Percentiles rank a stretch among this genome's conserved stretches.
Evolutionary conservation across 352 stramenopile species (phyloP).

Genomic region (Globisporangium emineosum): DNA sequence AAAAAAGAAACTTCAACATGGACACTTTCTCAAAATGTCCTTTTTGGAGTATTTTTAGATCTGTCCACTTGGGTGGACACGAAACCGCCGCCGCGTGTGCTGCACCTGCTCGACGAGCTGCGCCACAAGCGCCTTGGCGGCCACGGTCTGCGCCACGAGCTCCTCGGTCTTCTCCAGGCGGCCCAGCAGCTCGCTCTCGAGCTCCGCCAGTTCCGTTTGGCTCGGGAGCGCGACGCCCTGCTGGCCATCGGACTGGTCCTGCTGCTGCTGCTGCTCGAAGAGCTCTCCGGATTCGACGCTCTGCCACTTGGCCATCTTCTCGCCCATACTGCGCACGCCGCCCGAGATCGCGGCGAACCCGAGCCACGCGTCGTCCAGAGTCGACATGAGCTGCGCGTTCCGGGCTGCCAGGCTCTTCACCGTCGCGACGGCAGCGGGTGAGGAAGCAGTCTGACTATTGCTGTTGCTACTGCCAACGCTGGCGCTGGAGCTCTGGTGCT

Average conservation of each 20-base stretch:
- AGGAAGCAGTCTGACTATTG: too few relatives aligned
- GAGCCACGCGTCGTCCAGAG: constrained; percentile 33
- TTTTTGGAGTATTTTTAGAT: too few relatives aligned
- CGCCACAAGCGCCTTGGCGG: constrained; percentile 24
- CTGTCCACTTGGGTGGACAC: too few relatives aligned
- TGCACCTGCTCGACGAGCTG: constrained; percentile 23
- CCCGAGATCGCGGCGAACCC: constrained; percentile 31
- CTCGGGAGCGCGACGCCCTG: background rate
- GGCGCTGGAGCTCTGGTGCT: too few relatives aligned
- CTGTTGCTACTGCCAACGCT: too few relatives aligned
- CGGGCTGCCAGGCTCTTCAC: constrained; percentile 14
- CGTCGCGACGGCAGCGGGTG: background rate
- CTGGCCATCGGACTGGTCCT: background rate
- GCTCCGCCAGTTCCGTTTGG: constrained; percentile 14
- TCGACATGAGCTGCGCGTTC: constrained; percentile 25
- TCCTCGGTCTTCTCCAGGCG: constrained; percentile 24
- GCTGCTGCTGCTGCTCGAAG: constrained; percentile 11
- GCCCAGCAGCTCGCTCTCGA: constrained; percentile 18
- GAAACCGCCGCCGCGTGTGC: background rate
- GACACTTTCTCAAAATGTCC: too few relatives aligned
- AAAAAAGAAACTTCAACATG: too few relatives aligned
- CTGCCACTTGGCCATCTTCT: constrained; percentile 14
- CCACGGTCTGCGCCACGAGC: constrained; percentile 26
- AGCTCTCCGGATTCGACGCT: background rate
- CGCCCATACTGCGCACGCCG: constrained; percentile 22